Evolutionary conservation across 768 basidiomycete species (phyloP), one percentile per base, ranked within the genome.

Genomic region (Cystofilobasidium ferigula): DNA sequence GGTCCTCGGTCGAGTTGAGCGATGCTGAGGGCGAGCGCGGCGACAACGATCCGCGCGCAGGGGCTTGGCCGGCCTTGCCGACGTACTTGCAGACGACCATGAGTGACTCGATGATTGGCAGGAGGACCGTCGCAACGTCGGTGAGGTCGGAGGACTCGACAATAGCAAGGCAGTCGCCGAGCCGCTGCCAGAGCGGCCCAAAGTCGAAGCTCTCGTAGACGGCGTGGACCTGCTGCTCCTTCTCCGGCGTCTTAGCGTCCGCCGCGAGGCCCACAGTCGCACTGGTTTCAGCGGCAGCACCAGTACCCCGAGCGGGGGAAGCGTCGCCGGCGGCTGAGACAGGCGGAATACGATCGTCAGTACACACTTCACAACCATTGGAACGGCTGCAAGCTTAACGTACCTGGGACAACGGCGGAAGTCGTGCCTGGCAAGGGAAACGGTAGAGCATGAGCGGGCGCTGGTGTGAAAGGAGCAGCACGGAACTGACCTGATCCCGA

Each of bases 11-110:
- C 18, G 51, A 38, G 26, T 67, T 59, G n/a, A 61, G 36, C 28
- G 38, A 8, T 5, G 28, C 47, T 18, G 68, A 68, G 22, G 72
- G 71, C 7, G 71, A 71, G 62, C 80, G 81, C 22, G 86, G 81
- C 2, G 84, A 85, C 14, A 68, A 47, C 35, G 67, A 60, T 7
- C 66, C 66, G 38, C 38, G 57, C 22, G 64, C 58, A 28, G 51
- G 35, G 24, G 20, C 13, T 10, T 42, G 20, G 36, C 30, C 30
- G 70, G 86, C 86, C 9, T 86, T 79, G 10, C 87, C 87, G 34
- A 88, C 88, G 74, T 93, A 89, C 76, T 95, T 95, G 82, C 90
- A 95, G 43, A 99, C 90, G 1, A 99, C 92, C 94, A 99, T 97
- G 68, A 99, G 78, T 1, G 93, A 84, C 76, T 99, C 95, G 67